phyloP scores from a whole-genome alignment of 495 filamentous ascomycete genomes.

The Tuber indicum region DNA sequence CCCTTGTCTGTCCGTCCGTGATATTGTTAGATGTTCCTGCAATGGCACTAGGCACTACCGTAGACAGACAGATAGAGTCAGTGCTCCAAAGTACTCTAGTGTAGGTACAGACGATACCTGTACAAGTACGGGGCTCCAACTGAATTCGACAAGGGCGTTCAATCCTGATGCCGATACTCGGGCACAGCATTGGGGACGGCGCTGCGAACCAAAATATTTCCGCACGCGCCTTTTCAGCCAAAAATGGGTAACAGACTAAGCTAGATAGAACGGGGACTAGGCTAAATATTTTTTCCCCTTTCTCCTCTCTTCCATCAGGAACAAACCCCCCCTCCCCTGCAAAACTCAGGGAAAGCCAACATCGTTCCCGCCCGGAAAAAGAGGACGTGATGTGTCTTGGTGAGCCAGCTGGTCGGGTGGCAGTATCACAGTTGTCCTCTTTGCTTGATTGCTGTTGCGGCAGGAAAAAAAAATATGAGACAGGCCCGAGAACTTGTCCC shows the following conservation, averaged over 20 bases:
- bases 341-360: constrained; percentile 10
- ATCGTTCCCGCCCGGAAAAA: constrained; percentile 17
- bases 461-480: constrained; percentile 11
- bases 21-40: not conserved
- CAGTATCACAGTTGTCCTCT: not conserved
- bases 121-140: not conserved
- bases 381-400: constrained; percentile 18
- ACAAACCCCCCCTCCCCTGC: not conserved
- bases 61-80: not conserved
- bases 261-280: not conserved
- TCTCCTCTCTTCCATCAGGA: not conserved
- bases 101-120: not conserved
- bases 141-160: not conserved
- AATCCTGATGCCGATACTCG: no score
- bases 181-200: not conserved
- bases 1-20: constrained; percentile 2
- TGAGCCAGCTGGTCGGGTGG: constrained; percentile 28
- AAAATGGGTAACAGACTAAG: not conserved
- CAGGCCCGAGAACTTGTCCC: constrained; percentile 18
- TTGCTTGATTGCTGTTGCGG: not conserved
- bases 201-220: not conserved
- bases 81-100: not conserved
- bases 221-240: not conserved
- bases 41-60: not conserved
- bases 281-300: not conserved